Conservation (phyloP, 306 rosid genomes). For the Mucuna pruriens region DNA sequence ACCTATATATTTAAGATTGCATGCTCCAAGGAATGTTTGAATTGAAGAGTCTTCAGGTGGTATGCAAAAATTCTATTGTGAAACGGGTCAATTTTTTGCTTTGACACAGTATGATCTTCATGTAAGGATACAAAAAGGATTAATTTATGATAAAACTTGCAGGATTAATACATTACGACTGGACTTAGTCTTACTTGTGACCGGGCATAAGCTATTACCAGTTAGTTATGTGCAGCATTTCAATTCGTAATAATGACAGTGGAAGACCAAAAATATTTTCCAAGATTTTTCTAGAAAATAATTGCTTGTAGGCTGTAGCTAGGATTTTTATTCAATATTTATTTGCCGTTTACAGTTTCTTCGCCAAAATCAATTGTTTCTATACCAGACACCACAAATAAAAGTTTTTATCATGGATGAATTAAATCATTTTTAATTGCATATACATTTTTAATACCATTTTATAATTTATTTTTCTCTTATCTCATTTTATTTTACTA, state of each 20-base stretch:
- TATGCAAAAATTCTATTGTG: slow-evolving; percentile 28
- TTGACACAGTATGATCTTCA: slow-evolving; percentile 16
- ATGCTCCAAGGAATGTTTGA: slow-evolving; percentile 41
- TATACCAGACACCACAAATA: neutral
- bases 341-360: neutral
- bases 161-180: slow-evolving; percentile 9
- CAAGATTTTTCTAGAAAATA: slow-evolving; percentile 6
- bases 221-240: slow-evolving; percentile 32
- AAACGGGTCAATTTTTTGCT: slow-evolving; percentile 36
- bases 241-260: slow-evolving; percentile 24
- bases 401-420: neutral
- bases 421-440: neutral
- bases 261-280: slow-evolving; percentile 2
- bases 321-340: slow-evolving; percentile 1
- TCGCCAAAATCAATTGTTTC: neutral
- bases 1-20: neutral
- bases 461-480: neutral
- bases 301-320: neutral
- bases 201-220: slow-evolving; percentile 20
- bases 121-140: neutral
- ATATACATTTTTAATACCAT: neutral
- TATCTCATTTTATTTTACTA: neutral
- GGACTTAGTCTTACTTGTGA: slow-evolving; percentile 34
- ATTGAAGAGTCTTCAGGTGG: slow-evolving; percentile 43
- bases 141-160: slow-evolving; percentile 23